Conservation (phyloP, 495 filamentous ascomycete genomes). For the Daldinia vernicosa region DNA sequence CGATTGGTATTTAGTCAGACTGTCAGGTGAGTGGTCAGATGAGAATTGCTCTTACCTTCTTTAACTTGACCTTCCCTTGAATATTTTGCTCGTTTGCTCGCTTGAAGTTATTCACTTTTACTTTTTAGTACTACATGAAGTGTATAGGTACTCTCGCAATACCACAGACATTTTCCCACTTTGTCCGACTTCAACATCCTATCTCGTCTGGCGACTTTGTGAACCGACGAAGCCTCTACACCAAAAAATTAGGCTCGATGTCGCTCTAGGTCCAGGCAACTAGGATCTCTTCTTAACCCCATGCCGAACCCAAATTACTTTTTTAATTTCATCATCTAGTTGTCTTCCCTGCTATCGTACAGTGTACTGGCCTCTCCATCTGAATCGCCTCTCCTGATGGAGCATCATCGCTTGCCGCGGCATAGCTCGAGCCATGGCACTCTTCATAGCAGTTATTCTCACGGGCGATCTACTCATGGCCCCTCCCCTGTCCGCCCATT, state of each 20-base stretch:
- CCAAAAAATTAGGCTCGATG: conserved; percentile 19
- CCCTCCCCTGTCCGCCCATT: conserved; percentile 39
- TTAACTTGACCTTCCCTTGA: not conserved
- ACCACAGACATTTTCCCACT: conserved; percentile 8
- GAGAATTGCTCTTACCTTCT: not conserved
- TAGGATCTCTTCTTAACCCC: conserved; percentile 31
- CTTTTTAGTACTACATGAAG: not conserved
- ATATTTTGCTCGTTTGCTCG: not conserved
- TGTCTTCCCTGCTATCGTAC: conserved; percentile 4
- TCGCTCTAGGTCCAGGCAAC: conserved; percentile 25
- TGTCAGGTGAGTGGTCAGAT: not conserved
- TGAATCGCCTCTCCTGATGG: conserved; percentile 44
- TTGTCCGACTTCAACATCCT: conserved; percentile 21
- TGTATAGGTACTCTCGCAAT: conserved; percentile 4
- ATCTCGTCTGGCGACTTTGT: conserved; percentile 22
- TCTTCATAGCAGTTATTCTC: conserved; percentile 48
- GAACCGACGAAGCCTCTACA: conserved; percentile 25
- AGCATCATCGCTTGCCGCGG: conserved; percentile 46
- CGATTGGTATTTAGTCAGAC: not conserved
- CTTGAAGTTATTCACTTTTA: not conserved
- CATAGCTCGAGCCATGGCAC: conserved; percentile 57
- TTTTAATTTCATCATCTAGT: conserved; percentile 45
- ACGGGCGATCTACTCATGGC: conserved; percentile 30
- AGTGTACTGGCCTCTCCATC: conserved; percentile 3
- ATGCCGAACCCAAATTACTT: conserved; percentile 33